Percentiles rank a stretch among this genome's conserved stretches.
Conservation (phyloP, 2,329 filamentous ascomycete genomes). For the Calonectria leucothoes region DNA sequence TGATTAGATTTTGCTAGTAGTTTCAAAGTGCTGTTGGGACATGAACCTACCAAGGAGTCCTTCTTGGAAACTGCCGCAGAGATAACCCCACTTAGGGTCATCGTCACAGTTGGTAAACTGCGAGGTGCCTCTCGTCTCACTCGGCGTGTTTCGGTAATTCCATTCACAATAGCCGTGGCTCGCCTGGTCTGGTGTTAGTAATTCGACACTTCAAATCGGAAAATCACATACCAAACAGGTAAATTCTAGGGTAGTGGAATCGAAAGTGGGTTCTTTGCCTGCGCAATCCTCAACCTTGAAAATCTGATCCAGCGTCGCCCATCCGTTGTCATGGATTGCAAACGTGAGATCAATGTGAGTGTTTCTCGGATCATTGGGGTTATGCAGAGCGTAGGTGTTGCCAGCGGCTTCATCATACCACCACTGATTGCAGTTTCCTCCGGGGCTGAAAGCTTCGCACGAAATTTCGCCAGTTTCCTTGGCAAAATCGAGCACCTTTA, state of each 20-base stretch:
- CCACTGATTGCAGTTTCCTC: constrained; percentile 36
- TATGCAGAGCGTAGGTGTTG: constrained; percentile 40
- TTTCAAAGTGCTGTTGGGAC: neutral
- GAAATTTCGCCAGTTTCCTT: constrained; percentile 22
- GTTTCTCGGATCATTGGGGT: constrained; percentile 35
- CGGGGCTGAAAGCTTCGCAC: constrained; percentile 5
- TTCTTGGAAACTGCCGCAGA: constrained; percentile 32
- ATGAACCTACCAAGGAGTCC: constrained; percentile 25
- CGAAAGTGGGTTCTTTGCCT: constrained; percentile 35
- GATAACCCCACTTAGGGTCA: constrained; percentile 31
- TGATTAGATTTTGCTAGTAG: neutral
- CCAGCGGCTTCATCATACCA: constrained; percentile 34
- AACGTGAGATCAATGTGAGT: constrained; percentile 34
- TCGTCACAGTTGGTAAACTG: constrained; percentile 40
- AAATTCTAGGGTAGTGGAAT: constrained; percentile 29
- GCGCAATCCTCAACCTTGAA: constrained; percentile 40
- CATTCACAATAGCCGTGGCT: constrained; percentile 40
- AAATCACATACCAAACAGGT: constrained; percentile 29
- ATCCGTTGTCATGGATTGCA: constrained; percentile 36
- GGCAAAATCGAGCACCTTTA: constrained; percentile 34
- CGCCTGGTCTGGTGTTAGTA: neutral
- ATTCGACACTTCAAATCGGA: neutral
- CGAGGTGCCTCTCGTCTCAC: constrained; percentile 2
- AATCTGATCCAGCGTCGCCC: constrained; percentile 38
- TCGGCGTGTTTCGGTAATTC: constrained; percentile 26